Conservation (phyloP, 2,329 filamentous ascomycete genomes). For the Macrophomina pseudophaseolina region DNA sequence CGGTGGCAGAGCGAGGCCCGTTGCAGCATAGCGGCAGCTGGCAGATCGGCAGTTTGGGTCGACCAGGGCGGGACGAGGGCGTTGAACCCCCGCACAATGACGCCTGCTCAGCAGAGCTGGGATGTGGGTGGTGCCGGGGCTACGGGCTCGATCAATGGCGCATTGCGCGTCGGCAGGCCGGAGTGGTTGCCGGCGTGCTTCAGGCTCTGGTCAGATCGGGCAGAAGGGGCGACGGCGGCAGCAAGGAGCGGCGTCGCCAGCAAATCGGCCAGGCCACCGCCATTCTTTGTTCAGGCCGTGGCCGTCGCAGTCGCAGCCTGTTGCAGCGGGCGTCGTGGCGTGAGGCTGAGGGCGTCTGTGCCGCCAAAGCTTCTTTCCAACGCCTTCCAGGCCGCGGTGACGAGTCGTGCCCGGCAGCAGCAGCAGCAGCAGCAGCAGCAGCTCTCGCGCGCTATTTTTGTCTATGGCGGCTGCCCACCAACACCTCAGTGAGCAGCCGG, state of each 20-base stretch:
- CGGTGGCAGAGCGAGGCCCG: not conserved
- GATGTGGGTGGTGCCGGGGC: not conserved
- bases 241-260: conserved; percentile 22
- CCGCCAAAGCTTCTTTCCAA: conserved; percentile 12
- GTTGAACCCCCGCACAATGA: conserved; percentile 15
- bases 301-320: conserved; percentile 8
- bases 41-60: not conserved
- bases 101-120: not conserved
- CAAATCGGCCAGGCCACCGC: conserved; percentile 8
- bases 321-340: conserved; percentile 21
- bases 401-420: not conserved
- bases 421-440: not conserved
- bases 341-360: conserved; percentile 23
- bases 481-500: not conserved
- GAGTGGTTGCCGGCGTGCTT: conserved; percentile 18
- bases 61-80: not conserved
- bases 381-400: not conserved
- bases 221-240: conserved; percentile 7
- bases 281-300: not conserved
- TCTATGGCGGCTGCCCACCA: not conserved
- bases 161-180: not conserved
- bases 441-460: conserved; percentile 6
- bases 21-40: not conserved
- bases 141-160: not conserved
- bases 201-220: conserved; percentile 19